Base-by-base conservation (phyloP, 768 basidiomycete species). In the Flagelloscypha sp. region DNA sequence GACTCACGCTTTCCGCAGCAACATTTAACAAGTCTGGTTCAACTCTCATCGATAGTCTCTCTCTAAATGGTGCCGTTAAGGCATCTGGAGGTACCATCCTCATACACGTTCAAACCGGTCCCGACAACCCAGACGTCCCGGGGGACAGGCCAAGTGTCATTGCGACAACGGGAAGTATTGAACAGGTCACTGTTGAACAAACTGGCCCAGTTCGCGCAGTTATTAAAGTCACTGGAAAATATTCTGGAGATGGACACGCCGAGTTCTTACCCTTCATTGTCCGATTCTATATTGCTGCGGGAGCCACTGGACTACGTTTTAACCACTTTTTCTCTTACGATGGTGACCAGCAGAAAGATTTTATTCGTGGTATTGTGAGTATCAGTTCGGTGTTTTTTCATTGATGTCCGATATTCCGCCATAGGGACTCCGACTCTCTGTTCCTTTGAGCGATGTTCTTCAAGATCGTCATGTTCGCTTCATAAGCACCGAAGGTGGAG, bases 241-340 rank as follows among this genome's bases (percentile, higher is more conserved):
- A 63, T 36, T 51, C 50, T 6, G 54, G 57, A 34, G 46, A 43
- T 10, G 46, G 49, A 17, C 58, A 60, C 34, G 47, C 47, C 4
- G 56, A 55, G 27, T 61, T 61, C 30, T 45, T 63, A 8, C 60
- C 61, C 0, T 63, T 58, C 40, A 63, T 49, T 7, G 41, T 58
- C 15, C 54, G 61, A 4, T 59, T 63, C 28, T 63, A 63, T 30
- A 47, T 61, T 13, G 46, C 56, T 1, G 56, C 61, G 2, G 58
- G 59, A 4, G 45, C 57, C 4, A 59, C 59, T 0, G 35, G 56
- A 4, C 21, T 61, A 4, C 44, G 59, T 18, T 49, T 58, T 27
- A 56, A 55, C 8, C 59, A 63, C 39, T 63, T 63, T 47, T 63
- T 63, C 41, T 57, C 61, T 4, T 63, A 50, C 35, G 60, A 63